Base-by-base conservation (phyloP, 208 protist species). In the Trypanosoma congolense region DNA sequence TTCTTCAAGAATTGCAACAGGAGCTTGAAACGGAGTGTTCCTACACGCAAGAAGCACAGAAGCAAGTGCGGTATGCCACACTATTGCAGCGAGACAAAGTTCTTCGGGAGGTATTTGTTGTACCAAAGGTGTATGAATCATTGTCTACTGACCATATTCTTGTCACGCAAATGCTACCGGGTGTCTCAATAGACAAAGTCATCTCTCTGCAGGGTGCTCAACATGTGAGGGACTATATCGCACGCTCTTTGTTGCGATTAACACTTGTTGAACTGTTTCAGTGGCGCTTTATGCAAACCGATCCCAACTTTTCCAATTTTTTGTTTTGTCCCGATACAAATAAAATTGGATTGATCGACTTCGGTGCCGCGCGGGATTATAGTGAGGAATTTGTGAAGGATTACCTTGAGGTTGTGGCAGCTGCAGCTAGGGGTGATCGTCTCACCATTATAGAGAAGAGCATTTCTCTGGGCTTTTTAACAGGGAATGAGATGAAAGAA, bases 221-320 rank as follows among this genome's bases (percentile, higher is more conserved):
- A 53, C 65, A 76, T 9, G 65, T 87, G 31, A 74, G 83, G 26
- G 80, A 95, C 57, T 77, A 76, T 49, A 62, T 98, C 1, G 91
- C 78, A 2, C 56, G 87, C n/a, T 54, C 70, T 36, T 69, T 98
- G 40, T 60, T 98, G 56, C 67, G 56, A 10, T 65, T 92, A 2
- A 92, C 80, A 8, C 61, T 98, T 36, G 70, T 76, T 0, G 97
- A 98, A 59, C 62, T 98, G 5, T 98, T 98, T 58, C 52, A 80
- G 41, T 98, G 92, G 76, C 57, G 64, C n/a, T 97, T 96, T 54
- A 98, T 98, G 97, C 97, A 98, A 69, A 97, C 94, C 0, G 97
- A 98, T 56, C 97, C 97, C 12, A 98, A 98, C 75, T 98, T 87
- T 64, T 74, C 89, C 21, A 98, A 98, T 65, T 98, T 98, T 66